phyloP scores from a whole-genome alignment of 345 rosid species.

The Murraya koenigii region DNA sequence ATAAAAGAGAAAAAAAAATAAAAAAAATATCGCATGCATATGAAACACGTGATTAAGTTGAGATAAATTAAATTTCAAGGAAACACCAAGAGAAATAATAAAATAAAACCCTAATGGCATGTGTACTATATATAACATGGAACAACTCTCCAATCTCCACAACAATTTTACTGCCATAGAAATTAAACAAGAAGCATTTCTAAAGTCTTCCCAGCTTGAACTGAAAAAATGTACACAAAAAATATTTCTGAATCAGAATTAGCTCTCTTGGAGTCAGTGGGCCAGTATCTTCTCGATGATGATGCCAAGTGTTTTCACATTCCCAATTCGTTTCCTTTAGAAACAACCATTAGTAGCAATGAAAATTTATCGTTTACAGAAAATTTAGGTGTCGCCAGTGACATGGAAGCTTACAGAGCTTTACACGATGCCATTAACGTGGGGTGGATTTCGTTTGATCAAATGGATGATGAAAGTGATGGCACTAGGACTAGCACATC shows the following conservation, averaged over 20 bases:
- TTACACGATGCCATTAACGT: conserved; percentile 16
- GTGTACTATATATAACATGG: not conserved
- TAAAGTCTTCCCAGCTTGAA: not conserved
- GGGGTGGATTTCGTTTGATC: conserved; percentile 13
- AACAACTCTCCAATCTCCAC: not conserved
- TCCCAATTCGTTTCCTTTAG: not conserved
- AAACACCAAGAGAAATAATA: not conserved
- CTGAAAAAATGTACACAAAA: conserved; percentile 10
- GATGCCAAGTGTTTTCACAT: not conserved
- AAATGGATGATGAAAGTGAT: not conserved
- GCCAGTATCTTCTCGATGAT: conserved; percentile 24
- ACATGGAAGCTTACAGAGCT: not conserved
- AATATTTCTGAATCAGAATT: conserved; percentile 6
- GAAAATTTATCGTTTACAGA: too few species aligned
- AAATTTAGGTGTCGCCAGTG: not conserved
- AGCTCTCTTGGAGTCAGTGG: conserved; percentile 24
- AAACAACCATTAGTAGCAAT: not conserved
- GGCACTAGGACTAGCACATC: too few species aligned
- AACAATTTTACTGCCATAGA: too few species aligned
- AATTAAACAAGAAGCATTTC: too few species aligned
- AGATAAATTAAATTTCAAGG: not conserved
- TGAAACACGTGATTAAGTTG: not conserved
- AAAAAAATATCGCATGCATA: not conserved
- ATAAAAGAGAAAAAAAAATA: too few species aligned
- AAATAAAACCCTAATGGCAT: too few species aligned